phyloP scores from a whole-genome alignment of 495 filamentous ascomycete genomes.

The Pseudomonodictys pantanalensis region DNA sequence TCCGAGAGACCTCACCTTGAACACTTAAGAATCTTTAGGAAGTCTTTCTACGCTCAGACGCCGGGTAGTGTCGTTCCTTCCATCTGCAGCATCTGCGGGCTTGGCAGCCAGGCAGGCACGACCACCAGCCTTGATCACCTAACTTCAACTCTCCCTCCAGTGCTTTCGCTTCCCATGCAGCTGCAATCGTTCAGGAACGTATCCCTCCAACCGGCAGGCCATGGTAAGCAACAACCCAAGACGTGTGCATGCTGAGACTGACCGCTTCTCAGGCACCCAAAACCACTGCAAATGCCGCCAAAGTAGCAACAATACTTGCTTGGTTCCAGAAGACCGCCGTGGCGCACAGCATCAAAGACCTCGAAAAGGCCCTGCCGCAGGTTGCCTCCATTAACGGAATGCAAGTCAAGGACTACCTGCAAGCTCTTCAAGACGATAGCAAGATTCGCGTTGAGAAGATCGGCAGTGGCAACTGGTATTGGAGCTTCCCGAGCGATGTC shows the following conservation, averaged over 20 bases:
- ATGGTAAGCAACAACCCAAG: slow-evolving; percentile 7
- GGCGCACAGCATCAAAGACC: slow-evolving; percentile 70
- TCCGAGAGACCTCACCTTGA: too few relatives aligned
- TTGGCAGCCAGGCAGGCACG: too few relatives aligned
- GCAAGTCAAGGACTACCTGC: slow-evolving; percentile 69
- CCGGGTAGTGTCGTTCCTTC: too few relatives aligned
- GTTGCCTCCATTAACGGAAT: slow-evolving; percentile 67
- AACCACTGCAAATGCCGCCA: slow-evolving; percentile 54
- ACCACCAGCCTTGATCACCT: not conserved
- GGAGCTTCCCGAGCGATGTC: slow-evolving; percentile 66
- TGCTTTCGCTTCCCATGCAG: too few relatives aligned
- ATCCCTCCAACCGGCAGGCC: slow-evolving; percentile 56
- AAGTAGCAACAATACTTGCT: slow-evolving; percentile 59
- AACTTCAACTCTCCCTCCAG: not conserved
- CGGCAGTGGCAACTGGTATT: slow-evolving; percentile 80
- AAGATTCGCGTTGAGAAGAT: slow-evolving; percentile 74
- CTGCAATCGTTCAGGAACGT: too few relatives aligned
- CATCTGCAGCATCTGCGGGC: too few relatives aligned
- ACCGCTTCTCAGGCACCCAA: slow-evolving; percentile 53
- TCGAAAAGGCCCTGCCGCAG: slow-evolving; percentile 66
- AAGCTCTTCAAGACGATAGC: slow-evolving; percentile 61
- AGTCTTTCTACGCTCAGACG: too few relatives aligned
- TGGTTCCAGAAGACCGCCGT: slow-evolving; percentile 63
- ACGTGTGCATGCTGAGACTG: not conserved
- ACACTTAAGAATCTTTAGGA: too few relatives aligned